Conservation (phyloP, 257 asterid genomes). For the Euphrasia confusa region DNA sequence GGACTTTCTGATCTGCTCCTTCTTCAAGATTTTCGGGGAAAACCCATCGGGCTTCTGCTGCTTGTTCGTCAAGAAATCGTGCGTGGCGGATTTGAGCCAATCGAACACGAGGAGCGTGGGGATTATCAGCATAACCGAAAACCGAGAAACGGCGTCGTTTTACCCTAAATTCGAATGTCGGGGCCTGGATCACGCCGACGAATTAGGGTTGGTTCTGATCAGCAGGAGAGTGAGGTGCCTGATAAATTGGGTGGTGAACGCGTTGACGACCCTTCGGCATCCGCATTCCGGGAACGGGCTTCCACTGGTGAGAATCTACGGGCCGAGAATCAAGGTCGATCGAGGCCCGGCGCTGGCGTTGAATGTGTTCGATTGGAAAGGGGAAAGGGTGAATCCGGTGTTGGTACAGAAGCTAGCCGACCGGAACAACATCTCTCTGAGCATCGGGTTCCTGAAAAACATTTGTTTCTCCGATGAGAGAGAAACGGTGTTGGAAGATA, state of each 20-base stretch:
- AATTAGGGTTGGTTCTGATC: constrained; percentile 53
- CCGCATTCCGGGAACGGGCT: constrained; percentile 55
- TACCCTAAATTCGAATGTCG: constrained; percentile 34
- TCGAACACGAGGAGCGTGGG: constrained; percentile 42
- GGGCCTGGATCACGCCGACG: constrained; percentile 73
- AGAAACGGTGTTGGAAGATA: constrained; percentile 28
- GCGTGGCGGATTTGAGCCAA: constrained; percentile 28
- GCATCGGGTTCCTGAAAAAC: constrained; percentile 49
- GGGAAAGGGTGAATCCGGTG: constrained; percentile 56
- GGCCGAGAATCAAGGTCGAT: constrained; percentile 52
- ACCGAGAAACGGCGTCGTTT: background rate
- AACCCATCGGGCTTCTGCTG: constrained; percentile 85
- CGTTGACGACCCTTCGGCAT: constrained; percentile 49
- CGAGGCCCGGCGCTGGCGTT: constrained; percentile 66
- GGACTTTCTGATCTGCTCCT: constrained; percentile 63
- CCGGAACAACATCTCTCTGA: constrained; percentile 53
- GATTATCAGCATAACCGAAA: constrained; percentile 43
- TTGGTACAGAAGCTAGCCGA: constrained; percentile 79
- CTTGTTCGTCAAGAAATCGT: constrained; percentile 60
- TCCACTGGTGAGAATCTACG: constrained; percentile 48
- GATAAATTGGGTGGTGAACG: constrained; percentile 67
- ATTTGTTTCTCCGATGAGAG: constrained; percentile 28
- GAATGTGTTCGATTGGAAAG: constrained; percentile 84
- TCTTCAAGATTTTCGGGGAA: constrained; percentile 72
- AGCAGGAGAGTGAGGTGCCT: constrained; percentile 51